Percentiles rank a stretch among this genome's conserved stretches.
These are phyloP conservation scores for Euryodendron excelsum DNA, from an alignment of 148 eudicot species.

Conservation along the genomic window DNA sequence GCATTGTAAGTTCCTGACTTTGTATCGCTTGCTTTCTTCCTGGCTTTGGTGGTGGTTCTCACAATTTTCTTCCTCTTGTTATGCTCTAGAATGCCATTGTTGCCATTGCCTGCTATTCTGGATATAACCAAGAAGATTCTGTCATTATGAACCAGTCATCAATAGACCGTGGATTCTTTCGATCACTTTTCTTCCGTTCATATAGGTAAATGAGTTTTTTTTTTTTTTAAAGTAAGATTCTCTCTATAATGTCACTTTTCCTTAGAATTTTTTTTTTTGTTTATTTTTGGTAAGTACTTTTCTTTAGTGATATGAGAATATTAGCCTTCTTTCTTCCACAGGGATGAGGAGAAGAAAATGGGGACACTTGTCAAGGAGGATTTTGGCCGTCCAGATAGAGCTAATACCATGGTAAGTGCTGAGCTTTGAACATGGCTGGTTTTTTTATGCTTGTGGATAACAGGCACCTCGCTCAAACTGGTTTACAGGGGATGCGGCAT, in stretches of 20 bases:
- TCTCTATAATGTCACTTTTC: no score
- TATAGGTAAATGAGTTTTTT: constrained; percentile 47
- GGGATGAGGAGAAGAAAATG: constrained; percentile 99
- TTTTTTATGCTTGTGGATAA: not conserved
- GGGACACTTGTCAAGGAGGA: constrained; percentile 95
- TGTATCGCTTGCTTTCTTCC: not conserved
- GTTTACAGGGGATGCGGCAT: constrained; percentile 86
- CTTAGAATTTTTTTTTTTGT: no score
- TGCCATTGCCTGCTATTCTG: constrained; percentile 95
- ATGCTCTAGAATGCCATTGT: constrained; percentile 81
- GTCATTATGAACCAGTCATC: constrained; percentile 98
- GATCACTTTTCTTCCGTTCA: constrained; percentile 94
- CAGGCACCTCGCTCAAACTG: not conserved
- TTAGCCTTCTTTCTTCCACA: constrained; percentile 20
- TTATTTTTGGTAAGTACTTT: no score
- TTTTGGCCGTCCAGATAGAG: constrained; percentile 89
- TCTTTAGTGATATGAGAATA: not conserved
- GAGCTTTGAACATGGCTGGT: not conserved
- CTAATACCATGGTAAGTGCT: constrained; percentile 76
- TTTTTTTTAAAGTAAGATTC: not conserved
- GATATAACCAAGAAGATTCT: constrained; percentile 98
- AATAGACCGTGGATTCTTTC: constrained; percentile 91
- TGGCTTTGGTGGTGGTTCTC: constrained; percentile 3
- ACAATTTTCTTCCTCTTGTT: not conserved
- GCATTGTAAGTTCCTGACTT: constrained; percentile 52